Percentiles rank a stretch among this genome's conserved stretches.
phyloP scores from a whole-genome alignment of 78 protist genomes.

The Chrysochromulina tobinii region DNA sequence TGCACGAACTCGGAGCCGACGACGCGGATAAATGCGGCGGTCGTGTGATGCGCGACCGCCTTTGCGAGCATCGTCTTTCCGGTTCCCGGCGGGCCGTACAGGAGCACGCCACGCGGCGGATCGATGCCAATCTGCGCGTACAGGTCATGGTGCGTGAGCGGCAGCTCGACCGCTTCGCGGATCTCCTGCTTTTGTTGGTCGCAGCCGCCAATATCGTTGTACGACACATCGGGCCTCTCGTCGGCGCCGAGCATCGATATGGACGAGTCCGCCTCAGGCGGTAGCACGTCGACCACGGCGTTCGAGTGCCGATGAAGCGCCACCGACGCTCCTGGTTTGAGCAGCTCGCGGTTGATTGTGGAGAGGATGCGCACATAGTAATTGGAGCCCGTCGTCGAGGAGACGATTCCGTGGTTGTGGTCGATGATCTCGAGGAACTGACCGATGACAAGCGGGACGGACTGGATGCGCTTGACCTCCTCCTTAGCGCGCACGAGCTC shows the following conservation, averaged over 20 bases:
- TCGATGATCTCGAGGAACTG: slow-evolving; percentile 99
- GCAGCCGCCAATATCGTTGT: slow-evolving; percentile 96
- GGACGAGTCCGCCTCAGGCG: slow-evolving; percentile 97
- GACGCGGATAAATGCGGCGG: slow-evolving; percentile 90
- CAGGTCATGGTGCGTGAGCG: slow-evolving; percentile 84
- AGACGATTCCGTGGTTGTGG: slow-evolving; percentile 84
- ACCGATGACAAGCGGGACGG: slow-evolving; percentile 98
- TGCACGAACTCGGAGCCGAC: slow-evolving; percentile 99
- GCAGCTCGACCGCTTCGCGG: slow-evolving; percentile 99
- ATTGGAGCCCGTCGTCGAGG: slow-evolving; percentile 91
- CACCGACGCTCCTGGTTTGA: slow-evolving; percentile 97
- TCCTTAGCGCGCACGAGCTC: slow-evolving; percentile 97
- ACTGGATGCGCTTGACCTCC: slow-evolving; percentile 96
- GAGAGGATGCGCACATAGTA: slow-evolving; percentile 94
- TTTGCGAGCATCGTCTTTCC: slow-evolving; percentile 94
- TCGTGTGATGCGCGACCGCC: slow-evolving; percentile 99
- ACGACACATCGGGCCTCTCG: slow-evolving; percentile 80
- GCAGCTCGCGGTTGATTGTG: slow-evolving; percentile 97
- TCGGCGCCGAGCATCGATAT: slow-evolving; percentile 82
- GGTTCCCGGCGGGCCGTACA: slow-evolving; percentile 69
- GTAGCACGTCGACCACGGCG: slow-evolving; percentile 95
- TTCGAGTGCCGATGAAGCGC: slow-evolving; percentile 94
- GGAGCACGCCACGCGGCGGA: slow-evolving; percentile 99
- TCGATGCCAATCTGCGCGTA: slow-evolving; percentile 97
- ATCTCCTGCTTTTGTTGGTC: slow-evolving; percentile 99